Evolutionary conservation across 371 early-diverging fungal species (phyloP), one percentile per base, ranked within the genome.

Genomic region (Paraphysoderma sedebokerense): DNA sequence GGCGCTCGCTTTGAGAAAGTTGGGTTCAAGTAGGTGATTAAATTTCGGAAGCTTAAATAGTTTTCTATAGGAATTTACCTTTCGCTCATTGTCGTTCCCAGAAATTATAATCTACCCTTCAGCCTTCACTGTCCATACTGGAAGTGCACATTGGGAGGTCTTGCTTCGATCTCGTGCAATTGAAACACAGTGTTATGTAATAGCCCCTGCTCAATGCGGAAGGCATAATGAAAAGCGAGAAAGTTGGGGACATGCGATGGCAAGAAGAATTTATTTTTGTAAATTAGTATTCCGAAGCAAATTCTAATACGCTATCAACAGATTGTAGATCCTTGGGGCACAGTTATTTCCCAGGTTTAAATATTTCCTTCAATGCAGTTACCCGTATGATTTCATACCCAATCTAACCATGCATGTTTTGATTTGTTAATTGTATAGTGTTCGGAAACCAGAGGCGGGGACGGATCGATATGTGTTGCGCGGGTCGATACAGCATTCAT

Each of bases 51-150:
- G n/a, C n/a, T n/a, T n/a, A n/a, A n/a, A n/a, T n/a, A n/a, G n/a
- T n/a, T n/a, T n/a, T n/a, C n/a, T n/a, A n/a, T n/a, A n/a, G n/a
- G n/a, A n/a, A n/a, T n/a, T n/a, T n/a, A n/a, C n/a, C n/a, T n/a
- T n/a, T n/a, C n/a, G n/a, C n/a, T n/a, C n/a, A n/a, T n/a, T n/a
- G n/a, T n/a, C n/a, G n/a, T n/a, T n/a, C n/a, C 82, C 85, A 5
- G 72, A 87, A 38, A 61, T 84, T 15, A 53, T 89, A 22, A 72
- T 83, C 12, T 89, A 69, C 53, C 87, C 90, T 17, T 80, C 83
- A n/a, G 90, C 85, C 1, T 89, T 89, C 54, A 87, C 90, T 0
- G 50, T 79, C 42, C 66, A 69, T 40, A 89, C 90, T 1, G 90
- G 90, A 2, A 62, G 66, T 46, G 82, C 87, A 19, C 89, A 88